Conservation (phyloP, 1,284 basidiomycete species). For the Marasmius tenuissimus region DNA sequence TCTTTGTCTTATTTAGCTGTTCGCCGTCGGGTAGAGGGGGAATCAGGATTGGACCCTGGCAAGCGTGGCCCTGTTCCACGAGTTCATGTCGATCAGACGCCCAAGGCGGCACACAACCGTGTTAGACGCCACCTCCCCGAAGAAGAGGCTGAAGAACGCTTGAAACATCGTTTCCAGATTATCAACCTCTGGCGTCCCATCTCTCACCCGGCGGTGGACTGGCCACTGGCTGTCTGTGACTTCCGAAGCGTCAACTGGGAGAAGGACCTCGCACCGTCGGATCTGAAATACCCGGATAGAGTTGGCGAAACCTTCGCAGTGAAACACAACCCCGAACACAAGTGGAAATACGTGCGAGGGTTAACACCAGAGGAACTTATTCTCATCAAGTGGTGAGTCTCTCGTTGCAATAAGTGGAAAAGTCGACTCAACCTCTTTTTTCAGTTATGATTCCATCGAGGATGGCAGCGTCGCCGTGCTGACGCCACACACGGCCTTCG, state of each 20-base stretch:
- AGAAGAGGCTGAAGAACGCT: background rate
- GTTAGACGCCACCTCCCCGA: background rate
- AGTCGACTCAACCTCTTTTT: background rate
- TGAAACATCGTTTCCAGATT: background rate
- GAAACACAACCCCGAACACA: background rate
- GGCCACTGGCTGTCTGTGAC: background rate
- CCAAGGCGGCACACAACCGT: background rate
- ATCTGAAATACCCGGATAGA: background rate
- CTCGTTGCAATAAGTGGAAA: background rate
- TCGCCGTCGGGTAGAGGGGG: background rate
- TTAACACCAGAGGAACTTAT: background rate
- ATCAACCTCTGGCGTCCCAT: conserved; percentile 1
- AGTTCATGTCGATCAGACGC: conserved; percentile 1
- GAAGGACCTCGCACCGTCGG: background rate
- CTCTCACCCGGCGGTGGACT: background rate
- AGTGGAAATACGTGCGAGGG: background rate
- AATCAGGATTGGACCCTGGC: background rate
- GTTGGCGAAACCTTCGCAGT: background rate
- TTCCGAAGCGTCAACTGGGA: background rate
- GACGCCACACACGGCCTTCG: background rate
- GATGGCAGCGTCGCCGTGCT: background rate
- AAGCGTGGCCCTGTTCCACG: background rate
- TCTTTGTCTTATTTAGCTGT: background rate
- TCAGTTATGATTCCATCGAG: background rate
- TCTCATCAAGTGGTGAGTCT: background rate